Percentiles rank a stretch among this genome's conserved stretches.
These are phyloP conservation scores for Colletotrichum theobromicola DNA, from an alignment of 2,329 filamentous ascomycete species.

Conservation along the genomic window DNA sequence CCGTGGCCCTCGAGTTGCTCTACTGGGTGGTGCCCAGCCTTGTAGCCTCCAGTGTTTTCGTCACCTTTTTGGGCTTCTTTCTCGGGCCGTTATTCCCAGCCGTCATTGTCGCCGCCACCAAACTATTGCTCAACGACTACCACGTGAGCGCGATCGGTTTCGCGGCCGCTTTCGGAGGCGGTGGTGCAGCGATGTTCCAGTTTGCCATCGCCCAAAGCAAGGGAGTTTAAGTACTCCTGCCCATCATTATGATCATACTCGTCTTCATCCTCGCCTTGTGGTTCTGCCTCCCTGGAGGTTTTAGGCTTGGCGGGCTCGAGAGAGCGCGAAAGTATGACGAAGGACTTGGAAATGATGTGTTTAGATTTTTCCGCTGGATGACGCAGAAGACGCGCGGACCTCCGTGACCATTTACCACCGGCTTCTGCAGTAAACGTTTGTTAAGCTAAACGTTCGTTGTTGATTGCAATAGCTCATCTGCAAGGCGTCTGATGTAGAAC, in stretches of 20 bases:
- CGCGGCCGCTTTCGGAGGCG: conserved; percentile 77
- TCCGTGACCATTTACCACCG: not conserved
- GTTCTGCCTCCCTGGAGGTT: conserved; percentile 47
- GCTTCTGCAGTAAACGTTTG: not conserved
- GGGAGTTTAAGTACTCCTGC: conserved; percentile 63
- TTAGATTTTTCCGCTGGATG: not conserved
- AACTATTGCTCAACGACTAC: conserved; percentile 73
- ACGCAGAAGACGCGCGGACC: not conserved
- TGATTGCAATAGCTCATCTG: conserved; percentile 62
- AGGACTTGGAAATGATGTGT: conserved; percentile 7
- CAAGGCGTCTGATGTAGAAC: conserved; percentile 79
- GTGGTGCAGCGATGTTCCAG: conserved; percentile 71
- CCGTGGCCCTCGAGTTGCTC: conserved; percentile 71
- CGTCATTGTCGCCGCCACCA: conserved; percentile 74
- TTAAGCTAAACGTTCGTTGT: not conserved
- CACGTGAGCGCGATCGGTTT: conserved; percentile 86
- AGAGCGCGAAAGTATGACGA: conserved; percentile 40
- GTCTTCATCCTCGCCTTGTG: conserved; percentile 49
- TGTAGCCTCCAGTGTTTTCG: conserved; percentile 42
- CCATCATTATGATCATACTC: conserved; percentile 53
- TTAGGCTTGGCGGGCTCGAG: conserved; percentile 32
- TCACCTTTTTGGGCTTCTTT: conserved; percentile 75
- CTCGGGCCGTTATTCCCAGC: conserved; percentile 81
- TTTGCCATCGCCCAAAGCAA: conserved; percentile 66
- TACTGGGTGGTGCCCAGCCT: conserved; percentile 86